A percentile compares a stretch with the other conserved stretches of the same genome.
Evolutionary conservation across 805 yeast species (phyloP).

Genomic region (Ogataea dorogensis): DNA sequence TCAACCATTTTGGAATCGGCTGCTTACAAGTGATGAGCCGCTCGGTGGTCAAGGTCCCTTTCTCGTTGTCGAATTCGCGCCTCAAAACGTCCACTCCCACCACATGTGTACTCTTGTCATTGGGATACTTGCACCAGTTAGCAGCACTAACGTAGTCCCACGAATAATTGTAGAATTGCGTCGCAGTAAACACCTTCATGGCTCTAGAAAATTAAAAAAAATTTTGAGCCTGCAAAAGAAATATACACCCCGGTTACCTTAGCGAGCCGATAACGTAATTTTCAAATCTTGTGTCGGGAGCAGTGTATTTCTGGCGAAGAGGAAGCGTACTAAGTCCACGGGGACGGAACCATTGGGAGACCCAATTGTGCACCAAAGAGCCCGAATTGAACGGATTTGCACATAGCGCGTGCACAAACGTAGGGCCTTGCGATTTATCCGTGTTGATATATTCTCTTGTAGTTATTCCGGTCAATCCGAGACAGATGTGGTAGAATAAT

Average conservation of each 20-base stretch:
- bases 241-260: conserved; percentile 5
- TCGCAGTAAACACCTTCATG: conserved; percentile 79
- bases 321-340: conserved; percentile 38
- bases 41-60: conserved; percentile 68
- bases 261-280: conserved; percentile 14
- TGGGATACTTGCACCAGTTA: conserved; percentile 97
- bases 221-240: conserved; percentile 2
- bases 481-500: conserved; percentile 50
- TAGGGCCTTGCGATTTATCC: conserved; percentile 30
- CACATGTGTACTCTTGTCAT: conserved; percentile 87
- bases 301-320: conserved; percentile 28
- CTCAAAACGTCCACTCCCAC: conserved; percentile 86
- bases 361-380: conserved; percentile 32
- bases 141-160: conserved; percentile 97
- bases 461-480: conserved; percentile 59
- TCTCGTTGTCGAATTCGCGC: conserved; percentile 58
- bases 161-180: conserved; percentile 71
- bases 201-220: neutral
- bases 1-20: conserved; percentile 79
- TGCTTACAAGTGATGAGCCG: conserved; percentile 87
- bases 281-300: conserved; percentile 42
- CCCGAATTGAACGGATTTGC: conserved; percentile 39
- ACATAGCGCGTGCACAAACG: conserved; percentile 31
- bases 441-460: conserved; percentile 69
- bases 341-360: conserved; percentile 36